Evolutionary conservation across 2,329 filamentous ascomycete genomes (phyloP).

Genomic region (Talaromyces sp.): DNA sequence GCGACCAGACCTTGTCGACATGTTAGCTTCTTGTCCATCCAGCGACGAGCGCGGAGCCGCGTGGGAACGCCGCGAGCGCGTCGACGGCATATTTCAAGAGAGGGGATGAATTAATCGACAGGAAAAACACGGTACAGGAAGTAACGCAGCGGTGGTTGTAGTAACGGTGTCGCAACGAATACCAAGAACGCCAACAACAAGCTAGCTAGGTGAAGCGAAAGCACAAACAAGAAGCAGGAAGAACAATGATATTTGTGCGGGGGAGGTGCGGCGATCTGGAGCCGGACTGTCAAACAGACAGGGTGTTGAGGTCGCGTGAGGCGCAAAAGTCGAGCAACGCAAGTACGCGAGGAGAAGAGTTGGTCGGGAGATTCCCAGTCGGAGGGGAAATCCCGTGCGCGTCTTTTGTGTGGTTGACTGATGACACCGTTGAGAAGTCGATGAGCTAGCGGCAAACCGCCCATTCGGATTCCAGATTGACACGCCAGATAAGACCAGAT

Average conservation of each 20-base stretch:
- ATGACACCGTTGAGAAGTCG: not conserved
- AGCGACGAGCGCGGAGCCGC: constrained; percentile 27
- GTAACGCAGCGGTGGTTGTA: not conserved
- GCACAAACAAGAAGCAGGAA: constrained; percentile 1
- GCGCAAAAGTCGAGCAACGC: not conserved
- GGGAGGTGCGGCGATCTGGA: constrained; percentile 6
- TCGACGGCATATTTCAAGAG: constrained; percentile 32
- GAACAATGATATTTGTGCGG: constrained; percentile 13
- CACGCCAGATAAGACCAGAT: constrained; percentile 2
- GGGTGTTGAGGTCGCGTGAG: not conserved
- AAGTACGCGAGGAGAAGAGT: not conserved
- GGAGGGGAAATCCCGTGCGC: constrained; percentile 6
- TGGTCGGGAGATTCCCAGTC: not conserved
- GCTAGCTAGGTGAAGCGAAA: not conserved
- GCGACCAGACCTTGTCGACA: constrained; percentile 37
- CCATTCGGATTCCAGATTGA: constrained; percentile 2
- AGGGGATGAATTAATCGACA: constrained; percentile 6
- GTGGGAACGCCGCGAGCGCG: constrained; percentile 41
- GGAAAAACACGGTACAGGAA: not conserved
- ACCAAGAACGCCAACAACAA: not conserved
- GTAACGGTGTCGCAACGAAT: not conserved
- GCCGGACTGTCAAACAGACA: not conserved
- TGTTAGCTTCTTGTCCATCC: constrained; percentile 33
- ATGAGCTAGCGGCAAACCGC: not conserved
- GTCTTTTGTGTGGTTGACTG: not conserved